These are phyloP conservation scores for Crocinoboletus sp. DNA, from an alignment of 1,284 basidiomycete species.

Conservation along the genomic window DNA sequence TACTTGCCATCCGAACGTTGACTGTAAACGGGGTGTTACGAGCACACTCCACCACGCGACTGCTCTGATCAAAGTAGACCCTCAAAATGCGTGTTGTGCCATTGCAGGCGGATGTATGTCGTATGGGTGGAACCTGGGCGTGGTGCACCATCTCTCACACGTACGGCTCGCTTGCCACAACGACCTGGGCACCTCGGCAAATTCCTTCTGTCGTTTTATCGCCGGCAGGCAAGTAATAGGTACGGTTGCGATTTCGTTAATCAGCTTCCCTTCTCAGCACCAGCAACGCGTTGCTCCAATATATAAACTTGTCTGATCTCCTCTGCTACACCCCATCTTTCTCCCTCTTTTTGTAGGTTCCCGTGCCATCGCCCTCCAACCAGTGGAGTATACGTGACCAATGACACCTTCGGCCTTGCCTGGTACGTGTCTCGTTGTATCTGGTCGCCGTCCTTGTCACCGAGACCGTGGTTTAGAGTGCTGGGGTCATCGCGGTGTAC, in stretches of 20 bases:
- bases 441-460: background rate
- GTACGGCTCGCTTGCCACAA: slow-evolving; percentile 13
- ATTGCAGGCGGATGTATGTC: slow-evolving; percentile 1
- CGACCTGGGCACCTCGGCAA: too few relatives aligned
- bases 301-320: slow-evolving; percentile 21
- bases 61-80: background rate
- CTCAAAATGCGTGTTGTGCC: background rate
- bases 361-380: slow-evolving; percentile 1
- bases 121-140: background rate
- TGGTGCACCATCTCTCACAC: slow-evolving; percentile 2
- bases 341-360: background rate
- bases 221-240: too few relatives aligned
- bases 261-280: slow-evolving; percentile 23
- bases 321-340: background rate
- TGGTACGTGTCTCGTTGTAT: slow-evolving; percentile 18
- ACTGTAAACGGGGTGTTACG: too few relatives aligned
- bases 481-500: slow-evolving; percentile 93
- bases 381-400: background rate
- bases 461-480: slow-evolving; percentile 51
- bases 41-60: background rate
- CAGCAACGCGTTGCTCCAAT: slow-evolving; percentile 14
- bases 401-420: slow-evolving; percentile 25
- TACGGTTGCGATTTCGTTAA: slow-evolving; percentile 8
- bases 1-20: too few relatives aligned
- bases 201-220: background rate